Evolutionary conservation across 2,329 filamentous ascomycete genomes (phyloP), one percentile per base, ranked within the genome.

Genomic region (Colletotrichum caudatum): DNA sequence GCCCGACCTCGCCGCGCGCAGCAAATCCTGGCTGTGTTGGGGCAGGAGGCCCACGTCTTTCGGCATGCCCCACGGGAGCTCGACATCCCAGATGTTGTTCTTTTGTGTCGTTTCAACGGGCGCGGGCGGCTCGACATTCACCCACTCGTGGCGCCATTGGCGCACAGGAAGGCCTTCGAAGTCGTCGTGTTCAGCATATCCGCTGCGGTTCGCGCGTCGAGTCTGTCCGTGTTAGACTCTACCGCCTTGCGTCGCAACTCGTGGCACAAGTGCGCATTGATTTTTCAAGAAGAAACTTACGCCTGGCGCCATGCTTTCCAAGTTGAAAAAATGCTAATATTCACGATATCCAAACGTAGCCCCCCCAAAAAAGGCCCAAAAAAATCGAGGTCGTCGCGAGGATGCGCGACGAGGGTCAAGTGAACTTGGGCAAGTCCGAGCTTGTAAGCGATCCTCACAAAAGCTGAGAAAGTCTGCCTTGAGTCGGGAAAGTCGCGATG

Each of bases 31-130:
- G 64, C 92, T 95, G 79, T 94, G 92, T 1, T 91, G 88, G 0
- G 93, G 89, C 12, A 98, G 85, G 41, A 97, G 86, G 69, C 92
- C 88, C 39, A 90, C 93, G 79, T 97, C 95, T 76, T 93, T 93
- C 50, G 95, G 95, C 93, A 98, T 95, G 56, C 89, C 89, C 74
- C 89, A 86, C 3, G 93, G 91, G 23, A 94, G 87, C 78, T 97
- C 95, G 59, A 86, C 78, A n/a, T 90, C 91, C 89, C 92, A 95
- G 64, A 89, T 85, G 78, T 92, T 89, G 77, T 90, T 89, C 75
- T 87, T 87, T 73, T 90, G 85, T 41, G 83, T 85, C 37, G 87
- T 89, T 76, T 95, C 92, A 73, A 89, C 85, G 48, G 89, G 86
- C 12, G 87, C 84, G 16, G 89, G 89, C 64, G 93, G 91, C 75